Evolutionary conservation across 345 rosid genomes (phyloP), one percentile per base, ranked within the genome.

Genomic region (Gynandropsis gynandra): DNA sequence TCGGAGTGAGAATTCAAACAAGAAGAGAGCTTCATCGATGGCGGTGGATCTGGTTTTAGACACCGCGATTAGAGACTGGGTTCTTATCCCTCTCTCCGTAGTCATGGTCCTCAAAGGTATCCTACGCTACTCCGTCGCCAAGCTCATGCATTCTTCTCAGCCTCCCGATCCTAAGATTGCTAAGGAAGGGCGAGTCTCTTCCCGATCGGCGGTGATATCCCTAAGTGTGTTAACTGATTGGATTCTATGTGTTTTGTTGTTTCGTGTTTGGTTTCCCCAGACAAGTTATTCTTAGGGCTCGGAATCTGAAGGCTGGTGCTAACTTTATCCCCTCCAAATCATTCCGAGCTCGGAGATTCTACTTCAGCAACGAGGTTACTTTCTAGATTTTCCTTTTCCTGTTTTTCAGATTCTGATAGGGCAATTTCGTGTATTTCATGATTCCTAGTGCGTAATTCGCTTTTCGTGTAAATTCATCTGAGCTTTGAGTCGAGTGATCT

Each of bases 21-120:
- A 35, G 31, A 31, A 21, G 59, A 38, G 20, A 45, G 40, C 72
- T 82, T 11, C 31, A 72, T 50, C 56, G 32, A 92, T 92, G 98
- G 97, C 90, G 67, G 99, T 82, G 70, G 95, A 90, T 70, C 74
- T 90, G 52, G 98, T 90, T 38, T 79, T 87, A 1, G 98, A 90
- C 59, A 87, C 93, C 40, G 98, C 98, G 58, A 90, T 90, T 42
- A 82, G 95, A 72, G 89, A 87, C 9, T 90, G 96, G 95, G 96
- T 90, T 20, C 64, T 90, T 60, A 92, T 92, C 17, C 98, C 95
- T 16, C 72, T 92, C 8, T 87, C 98, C 0, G 80, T 84, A 29
- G 98, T 87, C 49, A 92, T 85, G 95, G 96, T 85, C 16, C 89
- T 87, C 47, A 87, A 87, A 12, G 98, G 96, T 13, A 65, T 92